Evolutionary conservation across 1,284 basidiomycete genomes (phyloP).

Genomic region (Cutaneotrichosporon sp.): DNA sequence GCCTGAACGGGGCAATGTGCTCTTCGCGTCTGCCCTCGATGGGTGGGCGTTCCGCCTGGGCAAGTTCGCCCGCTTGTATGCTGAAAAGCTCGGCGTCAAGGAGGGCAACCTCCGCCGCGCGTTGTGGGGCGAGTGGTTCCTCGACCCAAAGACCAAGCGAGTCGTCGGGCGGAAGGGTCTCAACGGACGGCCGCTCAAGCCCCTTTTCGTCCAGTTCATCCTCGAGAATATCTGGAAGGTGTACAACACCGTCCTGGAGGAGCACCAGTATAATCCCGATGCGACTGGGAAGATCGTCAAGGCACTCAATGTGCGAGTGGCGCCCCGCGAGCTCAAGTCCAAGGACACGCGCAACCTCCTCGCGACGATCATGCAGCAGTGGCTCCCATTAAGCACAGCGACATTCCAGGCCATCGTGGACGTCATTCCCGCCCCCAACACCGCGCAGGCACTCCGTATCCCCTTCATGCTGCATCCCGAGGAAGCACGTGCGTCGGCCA

Average conservation of each 20-base stretch:
- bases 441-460: conserved; percentile 76
- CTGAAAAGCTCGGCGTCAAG: conserved; percentile 84
- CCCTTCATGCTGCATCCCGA: conserved; percentile 93
- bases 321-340: conserved; percentile 81
- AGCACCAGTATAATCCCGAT: conserved; percentile 76
- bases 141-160: conserved; percentile 93
- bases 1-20: conserved; percentile 90
- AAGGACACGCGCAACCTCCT: conserved; percentile 85
- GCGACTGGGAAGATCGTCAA: conserved; percentile 85
- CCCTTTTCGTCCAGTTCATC: conserved; percentile 97
- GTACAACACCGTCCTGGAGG: conserved; percentile 78
- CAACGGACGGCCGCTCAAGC: conserved; percentile 75
- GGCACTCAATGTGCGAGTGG: conserved; percentile 76
- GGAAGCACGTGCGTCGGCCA: conserved; percentile 38
- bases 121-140: conserved; percentile 96
- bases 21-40: conserved; percentile 94
- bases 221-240: conserved; percentile 97
- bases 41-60: conserved; percentile 96
- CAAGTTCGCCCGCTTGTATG: conserved; percentile 90
- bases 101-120: conserved; percentile 81
- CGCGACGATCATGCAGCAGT: conserved; percentile 85
- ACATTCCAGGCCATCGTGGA: conserved; percentile 91
- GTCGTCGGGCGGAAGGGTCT: conserved; percentile 89
- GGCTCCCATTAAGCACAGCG: conserved; percentile 90
- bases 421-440: conserved; percentile 77